Base-by-base conservation (phyloP, 192 early-diverging fungal species). In the Geranomyces michiganensis region DNA sequence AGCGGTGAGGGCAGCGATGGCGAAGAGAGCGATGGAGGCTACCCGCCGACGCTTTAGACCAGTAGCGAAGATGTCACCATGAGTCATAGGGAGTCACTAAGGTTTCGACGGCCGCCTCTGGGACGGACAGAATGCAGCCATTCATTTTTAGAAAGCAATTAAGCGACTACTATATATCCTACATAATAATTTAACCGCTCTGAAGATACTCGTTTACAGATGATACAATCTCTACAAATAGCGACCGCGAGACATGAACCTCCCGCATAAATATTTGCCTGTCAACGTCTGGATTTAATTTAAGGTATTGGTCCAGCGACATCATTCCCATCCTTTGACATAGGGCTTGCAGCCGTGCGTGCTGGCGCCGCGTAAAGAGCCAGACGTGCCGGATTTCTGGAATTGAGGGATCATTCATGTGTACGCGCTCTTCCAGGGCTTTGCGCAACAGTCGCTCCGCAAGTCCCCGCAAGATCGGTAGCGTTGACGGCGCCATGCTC, bases 251-350 rank as follows among this genome's bases (percentile, higher is more conserved):
- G 5, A 60, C 58, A 17, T 60, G 58, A 8, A 60, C 30, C 7
- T 60, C 58, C 6, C 58, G 19, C 27, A 47, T 33, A 59, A 70
- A 70, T 12, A 70, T 60, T 0, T 22, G 17, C 21, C n/a, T 17
- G 31, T 70, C 56, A 5, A 60, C 56, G 17, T 56, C 56, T 1
- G 68, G 68, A 56, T 44, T 22, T 7, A 45, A 30, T 61, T 32
- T 45, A 26, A 65, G 14, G 47, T 55, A 72, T 13, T 72, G 61
- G 33, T 62, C 59, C 12, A 72, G n/a, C 14, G 61, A 46, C 30
- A n/a, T 32, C 27, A 72, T 65, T 22, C 70, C 70, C 70, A 72
- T 30, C 22, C 70, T 60, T 44, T 72, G 41, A 24, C n/a, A 22
- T 14, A 47, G 48, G 1, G 46, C 19, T 31, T 63, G 60, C 32